These are phyloP conservation scores for Xylaria multiplex DNA, from an alignment of 2,329 filamentous ascomycete genomes.

Conservation along the genomic window DNA sequence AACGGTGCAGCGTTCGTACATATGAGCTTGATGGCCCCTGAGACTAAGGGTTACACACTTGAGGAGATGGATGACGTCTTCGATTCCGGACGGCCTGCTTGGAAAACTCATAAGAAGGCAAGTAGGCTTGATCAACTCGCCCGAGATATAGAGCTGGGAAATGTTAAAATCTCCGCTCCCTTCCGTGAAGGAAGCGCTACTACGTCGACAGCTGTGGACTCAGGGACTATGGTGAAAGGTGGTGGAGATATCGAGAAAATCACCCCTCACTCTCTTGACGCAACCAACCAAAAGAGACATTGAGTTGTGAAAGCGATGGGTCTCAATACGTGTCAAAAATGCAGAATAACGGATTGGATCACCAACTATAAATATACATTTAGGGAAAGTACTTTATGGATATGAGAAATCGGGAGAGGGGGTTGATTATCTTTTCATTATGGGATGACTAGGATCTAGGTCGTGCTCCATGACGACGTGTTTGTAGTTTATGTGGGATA, in stretches of 20 bases:
- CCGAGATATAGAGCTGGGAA: slow-evolving; percentile 59
- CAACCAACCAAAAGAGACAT: background rate
- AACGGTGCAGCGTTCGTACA: slow-evolving; percentile 75
- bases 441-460: too few relatives aligned
- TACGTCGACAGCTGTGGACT: background rate
- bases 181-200: background rate
- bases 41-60: slow-evolving; percentile 78
- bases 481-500: background rate
- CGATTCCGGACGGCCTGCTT: slow-evolving; percentile 66
- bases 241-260: background rate
- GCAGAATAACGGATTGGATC: background rate
- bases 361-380: background rate
- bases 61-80: slow-evolving; percentile 83
- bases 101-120: slow-evolving; percentile 59
- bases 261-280: background rate
- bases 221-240: background rate
- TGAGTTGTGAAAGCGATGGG: background rate
- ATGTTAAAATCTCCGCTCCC: slow-evolving; percentile 51
- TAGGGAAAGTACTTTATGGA: too few relatives aligned
- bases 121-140: slow-evolving; percentile 59
- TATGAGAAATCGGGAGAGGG: too few relatives aligned
- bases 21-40: slow-evolving; percentile 69
- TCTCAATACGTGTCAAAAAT: too few relatives aligned
- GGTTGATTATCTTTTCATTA: too few relatives aligned
- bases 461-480: too few relatives aligned